phyloP scores from a whole-genome alignment of 2,329 filamentous ascomycete species.

The Zasmidium angulare region DNA sequence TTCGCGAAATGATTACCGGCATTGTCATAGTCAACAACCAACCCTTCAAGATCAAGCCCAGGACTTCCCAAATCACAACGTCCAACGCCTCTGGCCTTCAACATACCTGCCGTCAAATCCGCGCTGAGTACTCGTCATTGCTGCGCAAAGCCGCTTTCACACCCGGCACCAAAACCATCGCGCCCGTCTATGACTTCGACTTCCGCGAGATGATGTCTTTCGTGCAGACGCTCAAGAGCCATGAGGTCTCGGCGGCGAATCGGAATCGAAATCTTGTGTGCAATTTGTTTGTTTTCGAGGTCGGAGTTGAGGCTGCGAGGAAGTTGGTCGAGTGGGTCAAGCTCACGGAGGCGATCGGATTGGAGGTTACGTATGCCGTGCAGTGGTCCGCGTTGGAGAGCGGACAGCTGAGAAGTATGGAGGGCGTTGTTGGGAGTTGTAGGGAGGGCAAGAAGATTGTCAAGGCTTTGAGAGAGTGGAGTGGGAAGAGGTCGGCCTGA shows the following conservation, averaged over 20 bases:
- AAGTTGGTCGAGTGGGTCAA: conserved; percentile 15
- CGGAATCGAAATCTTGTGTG: conserved; percentile 16
- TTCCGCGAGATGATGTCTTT: conserved; percentile 17
- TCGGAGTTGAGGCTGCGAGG: background rate
- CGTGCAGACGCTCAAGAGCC: conserved; percentile 10
- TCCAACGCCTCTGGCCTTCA: conserved; percentile 6
- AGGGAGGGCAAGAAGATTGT: conserved; percentile 21
- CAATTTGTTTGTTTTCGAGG: conserved; percentile 13
- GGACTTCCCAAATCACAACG: background rate
- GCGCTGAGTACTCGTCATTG: conserved; percentile 16
- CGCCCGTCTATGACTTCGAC: conserved; percentile 20
- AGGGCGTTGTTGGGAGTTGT: conserved; percentile 9
- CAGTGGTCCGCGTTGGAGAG: conserved; percentile 18
- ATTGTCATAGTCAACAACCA: conserved; percentile 19
- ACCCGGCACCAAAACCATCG: conserved; percentile 12
- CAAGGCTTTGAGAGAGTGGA: conserved; percentile 3
- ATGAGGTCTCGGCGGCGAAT: conserved; percentile 16
- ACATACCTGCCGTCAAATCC: conserved; percentile 17
- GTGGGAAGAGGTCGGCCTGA: background rate
- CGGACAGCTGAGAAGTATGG: conserved; percentile 7
- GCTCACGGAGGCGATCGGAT: conserved; percentile 5
- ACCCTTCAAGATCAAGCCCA: conserved; percentile 15
- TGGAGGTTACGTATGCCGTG: conserved; percentile 16
- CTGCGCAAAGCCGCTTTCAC: conserved; percentile 21
- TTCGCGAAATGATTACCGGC: conserved; percentile 22